A percentile compares a stretch with the other conserved stretches of the same genome.
Conservation (phyloP, 139 green algal species). For the Chlorella sp. region DNA sequence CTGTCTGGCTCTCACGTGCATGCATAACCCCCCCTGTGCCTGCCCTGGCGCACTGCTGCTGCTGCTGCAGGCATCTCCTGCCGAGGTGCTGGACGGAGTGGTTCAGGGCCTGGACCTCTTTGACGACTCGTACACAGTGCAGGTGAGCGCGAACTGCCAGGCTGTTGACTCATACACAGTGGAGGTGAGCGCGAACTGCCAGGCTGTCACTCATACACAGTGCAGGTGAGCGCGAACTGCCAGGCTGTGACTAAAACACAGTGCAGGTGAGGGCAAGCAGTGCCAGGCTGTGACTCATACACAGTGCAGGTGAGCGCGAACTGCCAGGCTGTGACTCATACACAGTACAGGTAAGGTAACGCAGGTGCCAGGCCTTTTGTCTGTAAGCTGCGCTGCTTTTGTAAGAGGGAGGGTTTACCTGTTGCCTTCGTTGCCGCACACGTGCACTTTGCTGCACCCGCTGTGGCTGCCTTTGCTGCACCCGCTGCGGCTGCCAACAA, state of each 20-base stretch:
- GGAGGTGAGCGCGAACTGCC: conserved; percentile 3
- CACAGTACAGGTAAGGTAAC: no score
- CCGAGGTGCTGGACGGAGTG: conserved; percentile 56
- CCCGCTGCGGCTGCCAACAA: not conserved
- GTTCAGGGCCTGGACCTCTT: conserved; percentile 50
- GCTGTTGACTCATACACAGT: conserved; percentile 22
- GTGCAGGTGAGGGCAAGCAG: conserved; percentile 45
- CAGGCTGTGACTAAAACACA: conserved; percentile 8
- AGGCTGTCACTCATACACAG: not conserved
- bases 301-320: conserved; percentile 15
- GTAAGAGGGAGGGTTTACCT: no score
- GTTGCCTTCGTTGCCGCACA: no score
- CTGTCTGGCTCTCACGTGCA: not conserved
- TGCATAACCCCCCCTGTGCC: not conserved
- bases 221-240: not conserved
- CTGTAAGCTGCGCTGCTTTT: no score
- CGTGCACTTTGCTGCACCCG: not conserved
- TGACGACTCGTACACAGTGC: conserved; percentile 40
- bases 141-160: conserved; percentile 5
- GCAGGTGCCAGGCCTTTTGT: no score
- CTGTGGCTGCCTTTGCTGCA: not conserved
- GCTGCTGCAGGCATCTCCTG: conserved; percentile 16
- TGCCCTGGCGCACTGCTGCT: not conserved
- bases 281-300: conserved; percentile 51
- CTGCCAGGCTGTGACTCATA: not conserved